phyloP scores from a whole-genome alignment of 768 basidiomycete genomes.

The Leccinum imitatum region DNA sequence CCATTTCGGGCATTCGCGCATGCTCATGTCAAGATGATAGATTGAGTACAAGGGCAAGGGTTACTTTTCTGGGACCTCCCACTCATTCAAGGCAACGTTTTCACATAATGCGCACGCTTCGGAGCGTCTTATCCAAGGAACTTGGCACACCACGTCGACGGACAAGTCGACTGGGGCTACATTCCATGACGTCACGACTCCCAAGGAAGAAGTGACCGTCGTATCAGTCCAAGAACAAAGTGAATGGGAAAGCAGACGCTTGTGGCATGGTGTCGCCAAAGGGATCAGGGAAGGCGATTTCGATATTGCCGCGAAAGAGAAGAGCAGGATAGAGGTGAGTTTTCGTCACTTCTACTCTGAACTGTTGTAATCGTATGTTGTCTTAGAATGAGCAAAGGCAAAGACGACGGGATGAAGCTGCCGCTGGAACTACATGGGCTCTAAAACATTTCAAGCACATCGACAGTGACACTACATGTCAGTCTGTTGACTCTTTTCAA shows the following conservation, averaged over 20 bases:
- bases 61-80: conserved; percentile 91
- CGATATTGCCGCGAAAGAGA: conserved; percentile 85
- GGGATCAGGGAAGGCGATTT: conserved; percentile 92
- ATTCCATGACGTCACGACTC: conserved; percentile 76
- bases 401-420: conserved; percentile 75
- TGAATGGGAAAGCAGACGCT: conserved; percentile 83
- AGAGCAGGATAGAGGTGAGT: conserved; percentile 85
- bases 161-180: conserved; percentile 40
- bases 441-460: conserved; percentile 75
- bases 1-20: background rate
- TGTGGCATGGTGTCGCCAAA: conserved; percentile 86
- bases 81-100: conserved; percentile 87
- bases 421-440: conserved; percentile 70
- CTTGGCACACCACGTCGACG: conserved; percentile 74
- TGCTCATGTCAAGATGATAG: conserved; percentile 42
- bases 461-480: conserved; percentile 72
- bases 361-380: background rate
- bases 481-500: conserved; percentile 28
- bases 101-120: conserved; percentile 46
- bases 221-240: conserved; percentile 59
- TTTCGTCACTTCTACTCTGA: no score
- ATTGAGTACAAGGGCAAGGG: conserved; percentile 97
- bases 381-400: conserved; percentile 89
- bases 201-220: conserved; percentile 76
- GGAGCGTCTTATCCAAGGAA: conserved; percentile 68